Conservation (phyloP, 2,329 filamentous ascomycete genomes). For the Ceratocystis destructans region DNA sequence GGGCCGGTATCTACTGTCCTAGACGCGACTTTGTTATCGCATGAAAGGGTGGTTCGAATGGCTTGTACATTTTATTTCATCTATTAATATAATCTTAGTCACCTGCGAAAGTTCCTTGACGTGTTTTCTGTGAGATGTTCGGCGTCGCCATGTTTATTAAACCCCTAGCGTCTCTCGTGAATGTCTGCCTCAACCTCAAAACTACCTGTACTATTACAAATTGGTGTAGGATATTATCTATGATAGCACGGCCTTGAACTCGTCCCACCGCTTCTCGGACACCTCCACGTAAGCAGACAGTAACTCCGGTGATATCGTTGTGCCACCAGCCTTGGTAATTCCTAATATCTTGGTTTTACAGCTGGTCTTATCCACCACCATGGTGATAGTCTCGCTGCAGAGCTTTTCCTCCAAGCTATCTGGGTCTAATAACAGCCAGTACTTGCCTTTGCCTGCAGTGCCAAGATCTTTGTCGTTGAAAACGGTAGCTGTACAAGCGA, state of each 20-base stretch:
- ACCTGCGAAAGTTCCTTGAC: neutral
- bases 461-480: constrained; percentile 43
- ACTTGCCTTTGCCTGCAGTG: constrained; percentile 29
- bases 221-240: neutral
- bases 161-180: no score
- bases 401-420: constrained; percentile 80
- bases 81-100: neutral
- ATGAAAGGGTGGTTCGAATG: constrained; percentile 77
- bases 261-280: constrained; percentile 20
- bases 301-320: constrained; percentile 48
- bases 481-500: constrained; percentile 65
- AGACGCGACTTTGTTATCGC: constrained; percentile 40
- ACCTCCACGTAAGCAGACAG: constrained; percentile 19
- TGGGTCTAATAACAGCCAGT: constrained; percentile 75
- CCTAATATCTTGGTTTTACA: constrained; percentile 46
- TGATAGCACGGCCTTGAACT: constrained; percentile 28
- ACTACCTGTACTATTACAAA: neutral
- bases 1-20: constrained; percentile 83
- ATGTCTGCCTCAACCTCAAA: no score
- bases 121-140: no score
- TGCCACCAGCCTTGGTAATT: constrained; percentile 75
- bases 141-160: no score
- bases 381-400: constrained; percentile 67
- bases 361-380: constrained; percentile 56
- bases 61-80: constrained; percentile 54